Percentiles rank a stretch among this genome's conserved stretches.
Evolutionary conservation across 2,329 filamentous ascomycete genomes (phyloP).

Genomic region (Colletotrichum sansevieriae): DNA sequence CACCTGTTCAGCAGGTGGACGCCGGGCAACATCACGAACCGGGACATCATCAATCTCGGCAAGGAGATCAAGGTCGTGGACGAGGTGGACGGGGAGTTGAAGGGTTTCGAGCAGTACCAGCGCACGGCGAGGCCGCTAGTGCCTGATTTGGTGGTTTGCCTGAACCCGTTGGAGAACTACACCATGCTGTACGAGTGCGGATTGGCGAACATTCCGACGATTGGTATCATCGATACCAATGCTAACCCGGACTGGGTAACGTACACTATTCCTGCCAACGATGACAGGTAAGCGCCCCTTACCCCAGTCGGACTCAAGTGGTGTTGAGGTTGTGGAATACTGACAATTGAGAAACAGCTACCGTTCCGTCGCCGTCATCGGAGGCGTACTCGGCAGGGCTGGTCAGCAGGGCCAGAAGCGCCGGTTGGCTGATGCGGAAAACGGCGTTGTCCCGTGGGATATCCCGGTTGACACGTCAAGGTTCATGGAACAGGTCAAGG

Average conservation of each 20-base stretch:
- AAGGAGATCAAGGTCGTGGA: constrained; percentile 82
- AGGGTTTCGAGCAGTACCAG: constrained; percentile 76
- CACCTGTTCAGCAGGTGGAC: constrained; percentile 96
- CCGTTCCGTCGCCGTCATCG: constrained; percentile 84
- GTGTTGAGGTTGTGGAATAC: not conserved
- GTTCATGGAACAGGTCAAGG: constrained; percentile 53
- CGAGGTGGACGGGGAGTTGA: constrained; percentile 72
- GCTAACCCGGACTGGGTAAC: constrained; percentile 94
- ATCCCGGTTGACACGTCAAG: constrained; percentile 59
- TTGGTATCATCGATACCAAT: constrained; percentile 95
- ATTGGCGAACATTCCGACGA: constrained; percentile 88
- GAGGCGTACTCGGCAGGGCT: constrained; percentile 86
- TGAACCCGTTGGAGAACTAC: constrained; percentile 95
- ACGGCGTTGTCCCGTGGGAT: constrained; percentile 74
- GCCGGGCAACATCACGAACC: constrained; percentile 92
- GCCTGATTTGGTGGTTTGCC: constrained; percentile 90
- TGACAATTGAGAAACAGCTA: constrained; percentile 66
- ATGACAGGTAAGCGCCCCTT: constrained; percentile 77
- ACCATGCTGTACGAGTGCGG: constrained; percentile 92
- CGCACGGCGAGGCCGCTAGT: constrained; percentile 75
- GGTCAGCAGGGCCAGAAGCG: constrained; percentile 81
- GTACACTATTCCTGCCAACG: constrained; percentile 96
- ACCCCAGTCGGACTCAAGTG: too few relatives aligned
- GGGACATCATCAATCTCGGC: constrained; percentile 84
- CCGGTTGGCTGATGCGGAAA: constrained; percentile 72